Evolutionary conservation across 306 rosid species (phyloP).

Genomic region (Vigna nakashimae): DNA sequence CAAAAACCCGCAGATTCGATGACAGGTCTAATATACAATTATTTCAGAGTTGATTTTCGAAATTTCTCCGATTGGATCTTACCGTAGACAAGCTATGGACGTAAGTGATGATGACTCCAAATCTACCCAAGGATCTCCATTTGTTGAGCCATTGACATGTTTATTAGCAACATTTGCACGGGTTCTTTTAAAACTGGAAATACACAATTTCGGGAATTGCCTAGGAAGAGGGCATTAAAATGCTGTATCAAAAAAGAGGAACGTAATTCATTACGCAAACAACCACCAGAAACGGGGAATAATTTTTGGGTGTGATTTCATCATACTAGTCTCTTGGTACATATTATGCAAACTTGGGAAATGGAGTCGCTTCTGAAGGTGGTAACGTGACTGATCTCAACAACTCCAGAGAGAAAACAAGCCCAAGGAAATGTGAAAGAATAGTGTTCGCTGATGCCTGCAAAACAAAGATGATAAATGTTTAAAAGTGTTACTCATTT

Average conservation of each 20-base stretch:
- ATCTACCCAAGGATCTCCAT: slow-evolving; percentile 32
- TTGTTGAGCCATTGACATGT: slow-evolving; percentile 22
- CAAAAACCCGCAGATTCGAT: slow-evolving; percentile 2
- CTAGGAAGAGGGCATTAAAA: slow-evolving; percentile 17
- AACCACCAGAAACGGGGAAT: slow-evolving; percentile 27
- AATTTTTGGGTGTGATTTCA: slow-evolving; percentile 27
- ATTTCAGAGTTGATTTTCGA: slow-evolving; percentile 19
- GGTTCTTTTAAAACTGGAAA: slow-evolving; percentile 32
- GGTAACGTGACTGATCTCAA: slow-evolving; percentile 87
- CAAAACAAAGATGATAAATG: slow-evolving; percentile 10
- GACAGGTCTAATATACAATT: slow-evolving; percentile 35
- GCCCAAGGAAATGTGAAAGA: slow-evolving; percentile 96
- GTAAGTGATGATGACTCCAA: slow-evolving; percentile 1
- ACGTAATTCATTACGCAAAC: slow-evolving; percentile 29
- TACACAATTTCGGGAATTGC: slow-evolving; percentile 31
- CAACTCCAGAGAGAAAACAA: slow-evolving; percentile 84
- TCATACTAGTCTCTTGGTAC: slow-evolving; percentile 7
- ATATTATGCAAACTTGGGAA: slow-evolving; percentile 68
- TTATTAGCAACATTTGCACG: slow-evolving; percentile 38
- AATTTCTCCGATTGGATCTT: slow-evolving; percentile 9
- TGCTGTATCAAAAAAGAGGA: slow-evolving; percentile 29
- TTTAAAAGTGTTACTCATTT: slow-evolving; percentile 12
- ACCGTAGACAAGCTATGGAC: slow-evolving; percentile 14
- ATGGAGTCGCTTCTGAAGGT: slow-evolving; percentile 61
- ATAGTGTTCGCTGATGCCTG: slow-evolving; percentile 97